phyloP scores from a whole-genome alignment of 352 stramenopile genomes.

The Aphanomyces stellatus region DNA sequence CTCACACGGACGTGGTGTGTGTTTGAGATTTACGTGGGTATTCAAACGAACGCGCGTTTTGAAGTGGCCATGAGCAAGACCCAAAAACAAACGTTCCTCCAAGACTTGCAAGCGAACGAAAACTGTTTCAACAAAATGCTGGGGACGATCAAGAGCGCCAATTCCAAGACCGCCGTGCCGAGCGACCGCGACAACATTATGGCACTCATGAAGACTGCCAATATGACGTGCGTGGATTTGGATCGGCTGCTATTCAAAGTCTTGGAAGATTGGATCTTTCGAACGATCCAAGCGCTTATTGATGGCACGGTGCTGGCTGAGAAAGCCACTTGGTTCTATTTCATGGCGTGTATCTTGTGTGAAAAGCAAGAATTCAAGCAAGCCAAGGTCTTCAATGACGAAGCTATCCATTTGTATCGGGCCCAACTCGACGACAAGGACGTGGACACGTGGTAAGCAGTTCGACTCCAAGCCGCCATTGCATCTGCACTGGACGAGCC shows the following conservation, averaged over 20 bases:
- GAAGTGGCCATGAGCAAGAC: neutral
- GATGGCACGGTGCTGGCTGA: too few relatives aligned
- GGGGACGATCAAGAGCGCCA: slow-evolving; percentile 1
- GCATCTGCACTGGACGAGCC: too few relatives aligned
- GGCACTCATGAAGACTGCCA: neutral
- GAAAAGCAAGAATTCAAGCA: too few relatives aligned
- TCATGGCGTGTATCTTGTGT: too few relatives aligned
- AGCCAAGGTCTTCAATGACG: too few relatives aligned
- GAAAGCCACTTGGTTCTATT: too few relatives aligned
- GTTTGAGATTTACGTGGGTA: slow-evolving; percentile 9
- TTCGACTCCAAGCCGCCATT: too few relatives aligned
- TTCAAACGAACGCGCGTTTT: neutral
- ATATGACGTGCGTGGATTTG: neutral
- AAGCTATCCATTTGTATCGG: too few relatives aligned
- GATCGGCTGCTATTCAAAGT: slow-evolving; percentile 1
- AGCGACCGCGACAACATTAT: neutral
- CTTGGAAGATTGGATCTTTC: neutral
- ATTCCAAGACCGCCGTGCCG: neutral
- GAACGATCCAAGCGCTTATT: neutral
- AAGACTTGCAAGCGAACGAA: neutral
- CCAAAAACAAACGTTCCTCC: neutral
- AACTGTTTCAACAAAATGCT: neutral
- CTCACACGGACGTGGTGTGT: slow-evolving; percentile 2
- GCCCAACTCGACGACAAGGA: too few relatives aligned
- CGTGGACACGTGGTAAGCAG: too few relatives aligned